Evolutionary conservation across 1,284 basidiomycete genomes (phyloP), one percentile per base, ranked within the genome.

Genomic region (Melanopsichium pennsylvanicum): DNA sequence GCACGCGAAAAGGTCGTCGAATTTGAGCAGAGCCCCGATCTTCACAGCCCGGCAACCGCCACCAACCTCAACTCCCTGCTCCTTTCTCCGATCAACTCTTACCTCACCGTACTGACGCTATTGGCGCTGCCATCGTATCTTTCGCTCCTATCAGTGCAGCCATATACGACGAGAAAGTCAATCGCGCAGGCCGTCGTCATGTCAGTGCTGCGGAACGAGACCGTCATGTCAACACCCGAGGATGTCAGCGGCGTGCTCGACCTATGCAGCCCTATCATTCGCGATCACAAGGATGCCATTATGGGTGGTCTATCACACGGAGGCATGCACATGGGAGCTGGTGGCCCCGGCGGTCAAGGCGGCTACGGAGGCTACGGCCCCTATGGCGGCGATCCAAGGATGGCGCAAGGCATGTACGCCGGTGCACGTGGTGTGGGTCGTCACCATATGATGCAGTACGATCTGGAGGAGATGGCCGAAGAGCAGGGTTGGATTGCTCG

Each of bases 401-500:
- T 70, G 63, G 49, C 48, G 3, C 62, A 60, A 37, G 68, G 61
- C 29, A 56, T 54, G 67, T 62, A 62, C 26, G 54, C 44, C 15
- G 66, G 60, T 5, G 38, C 51, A 12, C 56, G 69, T 9, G 61
- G 72, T 35, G 50, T 62, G 45, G 51, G 52, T 2, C 56, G 63
- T 16, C 66, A 72, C 27, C 67, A 66, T 32, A 58, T 70, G 66
- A 57, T 60, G 52, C 70, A 72, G 40, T 69, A 70, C 56, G 75
- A 72, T 26, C 48, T 74, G 47, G 78, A 80, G 40, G 79, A 79
- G 59, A 63, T 80, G 59, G 70, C 68, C 16, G 78, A 78, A 42
- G 73, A 79, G 56, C 79, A 81, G 36, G 79, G 79, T 5, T 70
- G 72, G 71, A 69, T 81, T 12, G 79, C 79, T 13, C 48, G 79